Evolutionary conservation across 179 eudicot genomes (phyloP), one percentile per base, ranked within the genome.

Genomic region (Silene vulgaris): DNA sequence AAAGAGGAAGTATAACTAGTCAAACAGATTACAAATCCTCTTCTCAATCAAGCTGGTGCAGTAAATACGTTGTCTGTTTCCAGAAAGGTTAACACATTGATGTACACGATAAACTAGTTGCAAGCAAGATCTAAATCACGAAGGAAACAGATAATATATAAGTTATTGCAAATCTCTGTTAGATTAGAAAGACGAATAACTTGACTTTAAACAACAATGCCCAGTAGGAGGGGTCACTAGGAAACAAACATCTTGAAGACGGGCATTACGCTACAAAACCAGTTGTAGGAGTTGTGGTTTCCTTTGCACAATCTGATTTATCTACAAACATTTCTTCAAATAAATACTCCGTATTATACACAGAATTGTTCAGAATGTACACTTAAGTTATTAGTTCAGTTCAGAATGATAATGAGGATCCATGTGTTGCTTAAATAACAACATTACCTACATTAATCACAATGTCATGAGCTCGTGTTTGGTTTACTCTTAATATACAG

Each of bases 31-130:
- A 26, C 20, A 8, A 62, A 64, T 20, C 19, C 1, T 64, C 68
- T 7, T 32, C 17, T 11, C 20, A 32, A 67, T 67, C 71, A 67
- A n/a, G 40, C 50, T 14, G 13, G 45, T 26, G 32, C 59, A 69
- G 20, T 8, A 69, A 69, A 69, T 26, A 20, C 73, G 28, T 69
- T 3, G 73, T 69, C 73, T 43, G 28, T 20, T 45, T 67, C 43
- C 20, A 65, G 54, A 67, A 69, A 69, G 5, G 26, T 69, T 54
- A 13, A 45, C 40, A 37, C 32, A 3, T 43, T 43, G 20, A 4
- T 7, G 2, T 40, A 45, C 17, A 69, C 17, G 1, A 37, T 68
- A 9, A 29, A 65, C 19, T 13, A 65, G 45, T 65, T 16, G 7
- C 52, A 45, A 65, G 9, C 37, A 65, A 30, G 8, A 65, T 65